Evolutionary conservation across 2,329 filamentous ascomycete species (phyloP), one percentile per base, ranked within the genome.

Genomic region (Talaromyces sp.): DNA sequence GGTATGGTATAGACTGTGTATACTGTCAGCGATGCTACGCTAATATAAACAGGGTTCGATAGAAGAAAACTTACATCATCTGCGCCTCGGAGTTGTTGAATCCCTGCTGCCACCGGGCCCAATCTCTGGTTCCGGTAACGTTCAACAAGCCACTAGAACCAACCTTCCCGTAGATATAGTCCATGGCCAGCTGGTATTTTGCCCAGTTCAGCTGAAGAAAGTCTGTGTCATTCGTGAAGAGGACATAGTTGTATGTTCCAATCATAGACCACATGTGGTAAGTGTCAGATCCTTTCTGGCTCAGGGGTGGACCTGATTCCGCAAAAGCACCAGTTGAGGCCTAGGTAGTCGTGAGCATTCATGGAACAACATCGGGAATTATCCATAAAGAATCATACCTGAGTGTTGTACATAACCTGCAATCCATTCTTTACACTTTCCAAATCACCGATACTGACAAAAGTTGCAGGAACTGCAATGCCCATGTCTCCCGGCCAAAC

Each of bases 241-340:
- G 76, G 52, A 85, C 78, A 68, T 87, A 87, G 61, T 86, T 85
- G 71, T 85, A 85, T 6, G 83, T 84, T 2, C 85, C 84, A 50
- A 88, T 84, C 73, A 88, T 80, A 1, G 82, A 83, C 75, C 84
- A 84, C 70, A 86, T 80, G 59, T 77, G 75, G 63, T 77, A 77
- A 8, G 75, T 77, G 43, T 77, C 75, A 17, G 73, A 74, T 52
- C 70, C 67, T 19, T 72, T 75, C 62, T 75, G 74, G 43, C 72
- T 74, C 22, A 77, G 69, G 17, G 74, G 75, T 43, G 75, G 75
- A 1, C 75, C 73, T 3, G 75, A 75, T 64, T 77, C 75, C 43
- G 72, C 73, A 62, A 78, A 77, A 5, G 74, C 73, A 17, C 75
- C 75, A 5, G 72, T 75, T 41, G 70, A 56, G 31, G 52, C 60